Conservation (phyloP, 2,329 filamentous ascomycete genomes). For the Colletotrichum orbiculare region DNA sequence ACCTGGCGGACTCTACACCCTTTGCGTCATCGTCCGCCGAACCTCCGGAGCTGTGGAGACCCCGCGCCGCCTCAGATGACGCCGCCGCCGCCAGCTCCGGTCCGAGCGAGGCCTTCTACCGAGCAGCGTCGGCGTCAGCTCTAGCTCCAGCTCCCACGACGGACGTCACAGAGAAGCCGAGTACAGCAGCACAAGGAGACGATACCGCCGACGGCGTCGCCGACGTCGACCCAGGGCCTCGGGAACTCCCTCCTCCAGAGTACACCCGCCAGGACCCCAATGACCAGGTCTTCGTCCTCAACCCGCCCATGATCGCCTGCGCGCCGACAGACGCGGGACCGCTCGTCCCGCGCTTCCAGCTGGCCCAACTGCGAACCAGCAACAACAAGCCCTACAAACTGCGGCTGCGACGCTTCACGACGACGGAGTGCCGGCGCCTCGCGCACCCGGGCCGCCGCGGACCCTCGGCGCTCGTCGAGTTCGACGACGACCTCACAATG, state of each 20-base stretch:
- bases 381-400: slow-evolving; percentile 21
- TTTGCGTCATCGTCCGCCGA: background rate
- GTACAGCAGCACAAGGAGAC: fast-evolving
- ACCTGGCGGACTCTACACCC: background rate
- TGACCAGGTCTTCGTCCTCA: slow-evolving; percentile 8
- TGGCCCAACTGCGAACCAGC: slow-evolving; percentile 1
- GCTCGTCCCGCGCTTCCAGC: slow-evolving; percentile 5
- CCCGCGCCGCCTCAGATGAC: background rate
- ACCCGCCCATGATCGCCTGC: slow-evolving; percentile 4
- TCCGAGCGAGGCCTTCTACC: background rate
- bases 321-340: background rate
- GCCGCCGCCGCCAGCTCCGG: background rate
- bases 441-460: background rate
- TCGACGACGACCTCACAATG: slow-evolving; percentile 18
- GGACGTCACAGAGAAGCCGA: background rate
- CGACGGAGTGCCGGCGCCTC: slow-evolving; percentile 5
- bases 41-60: background rate
- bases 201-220: no score
- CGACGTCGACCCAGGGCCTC: background rate
- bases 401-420: slow-evolving; percentile 8
- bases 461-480: background rate
- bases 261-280: slow-evolving; percentile 19
- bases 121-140: background rate
- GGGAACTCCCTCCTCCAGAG: background rate
- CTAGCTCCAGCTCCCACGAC: no score